Evolutionary conservation across 495 filamentous ascomycete genomes (phyloP), one percentile per base, ranked within the genome.

Genomic region (Penicillium silybi): DNA sequence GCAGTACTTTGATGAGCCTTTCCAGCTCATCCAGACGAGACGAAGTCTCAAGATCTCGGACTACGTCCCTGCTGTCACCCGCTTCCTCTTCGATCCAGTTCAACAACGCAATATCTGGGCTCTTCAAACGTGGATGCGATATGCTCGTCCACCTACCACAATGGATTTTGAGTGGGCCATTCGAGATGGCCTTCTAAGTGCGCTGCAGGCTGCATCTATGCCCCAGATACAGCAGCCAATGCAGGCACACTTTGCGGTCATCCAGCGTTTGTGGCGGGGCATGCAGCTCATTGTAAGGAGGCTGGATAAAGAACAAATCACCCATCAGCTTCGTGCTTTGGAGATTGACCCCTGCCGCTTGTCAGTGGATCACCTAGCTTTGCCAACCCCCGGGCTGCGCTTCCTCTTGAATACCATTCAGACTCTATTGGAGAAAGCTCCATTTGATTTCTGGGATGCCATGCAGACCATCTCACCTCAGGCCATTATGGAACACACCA

Each of bases 111-210:
- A 71, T 20, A 69, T 72, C 37, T 96, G 92, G 80, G 91, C 90
- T 7, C 65, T 80, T 19, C 68, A 75, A 22, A 78, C 84, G 1
- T 95, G 88, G 83, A 69, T 76, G 19, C 80, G 80, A 46, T 81
- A 82, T 44, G 61, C 70, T 11, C 66, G 79, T 2, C 73, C 73
- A 16, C 78, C 90, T 7, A 82, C 82, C 0, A 66, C 72, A 10
- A 68, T 80, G 22, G 86, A 92, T 52, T 97, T 95, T 62, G 87
- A 93, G 23, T 90, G 88, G 85, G 87, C 86, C 1, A 78, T 96
- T 32, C 80, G 81, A 34, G 85, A 85, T 48, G 80, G 80, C 11
- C 77, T 97, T 19, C 56, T 70, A 42, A 59, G 62, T 54, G 68
- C 64, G 16, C 48, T 77, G 16, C 58, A 70, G 37, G 39, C 59